Evolutionary conservation across 208 protist species (phyloP), one percentile per base, ranked within the genome.

Genomic region (Kentomonas sorsogonicus): DNA sequence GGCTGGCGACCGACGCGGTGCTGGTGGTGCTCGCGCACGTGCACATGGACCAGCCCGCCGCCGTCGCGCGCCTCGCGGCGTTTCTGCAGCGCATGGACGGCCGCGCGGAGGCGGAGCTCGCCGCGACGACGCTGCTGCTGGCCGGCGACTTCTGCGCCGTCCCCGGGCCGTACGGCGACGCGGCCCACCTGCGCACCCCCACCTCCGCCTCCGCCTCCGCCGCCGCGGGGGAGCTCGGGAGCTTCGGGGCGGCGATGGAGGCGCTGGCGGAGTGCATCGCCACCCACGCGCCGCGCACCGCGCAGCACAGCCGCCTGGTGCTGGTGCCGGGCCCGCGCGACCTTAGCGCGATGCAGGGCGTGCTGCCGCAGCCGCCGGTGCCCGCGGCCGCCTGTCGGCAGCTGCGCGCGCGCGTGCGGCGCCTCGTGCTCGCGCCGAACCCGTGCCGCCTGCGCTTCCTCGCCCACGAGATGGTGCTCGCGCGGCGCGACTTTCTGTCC

Each of bases 51-150:
- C 74, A 77, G 52, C 58, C 71, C 16, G 50, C 56, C 16, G 90
- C 81, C n/a, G 66, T 91, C 56, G 43, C 26, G 16, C 68, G 62
- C 20, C 57, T 95, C 6, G 55, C 65, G 27, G 63, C 44, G 54
- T 93, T 95, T 29, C 93, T 95, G 40, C 70, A 72, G 36, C 67
- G 79, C 9, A 91, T 95, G 83, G 79, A 95, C 51, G 72, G 81
- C n/a, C 76, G 87, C 25, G 71, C 77, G 25, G 83, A 92, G 53
- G 48, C 46, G 50, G 89, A 92, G 65, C 63, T 95, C 48, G 63
- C 70, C 3, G 77, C 89, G 33, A 90, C 84, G 18, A 91, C 85
- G 1, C 75, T 95, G 61, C 74, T 93, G 15, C 66, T 95, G 46
- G 73, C 83, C 0, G 89, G 89, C 0, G 75, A 89, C 47, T 93